These are phyloP conservation scores for Beauveria bassiana DNA, from an alignment of 2,329 filamentous ascomycete genomes.

Conservation along the genomic window DNA sequence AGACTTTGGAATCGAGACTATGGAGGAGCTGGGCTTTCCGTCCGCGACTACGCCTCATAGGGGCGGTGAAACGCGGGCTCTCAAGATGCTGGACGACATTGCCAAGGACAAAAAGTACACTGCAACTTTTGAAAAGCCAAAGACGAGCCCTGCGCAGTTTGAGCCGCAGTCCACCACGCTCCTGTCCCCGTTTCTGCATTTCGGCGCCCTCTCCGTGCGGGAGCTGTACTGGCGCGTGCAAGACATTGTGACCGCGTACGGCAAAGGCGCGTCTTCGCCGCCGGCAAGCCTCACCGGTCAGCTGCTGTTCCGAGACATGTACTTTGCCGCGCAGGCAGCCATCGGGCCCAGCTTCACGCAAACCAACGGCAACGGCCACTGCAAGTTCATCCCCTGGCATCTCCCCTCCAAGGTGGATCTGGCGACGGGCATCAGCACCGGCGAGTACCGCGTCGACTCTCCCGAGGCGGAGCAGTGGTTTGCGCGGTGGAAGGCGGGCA, in stretches of 20 bases:
- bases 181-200: constrained; percentile 66
- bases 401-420: constrained; percentile 52
- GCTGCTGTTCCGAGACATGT: constrained; percentile 74
- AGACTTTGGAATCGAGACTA: constrained; percentile 63
- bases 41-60: constrained; percentile 57
- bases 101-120: constrained; percentile 58
- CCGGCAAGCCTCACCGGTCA: constrained; percentile 67
- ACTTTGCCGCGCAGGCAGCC: constrained; percentile 67
- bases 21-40: constrained; percentile 62
- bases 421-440: constrained; percentile 41
- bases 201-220: constrained; percentile 62
- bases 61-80: constrained; percentile 61
- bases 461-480: constrained; percentile 57
- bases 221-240: constrained; percentile 67
- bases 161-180: constrained; percentile 66
- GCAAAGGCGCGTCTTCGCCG: constrained; percentile 48
- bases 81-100: constrained; percentile 50
- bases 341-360: constrained; percentile 58
- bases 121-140: constrained; percentile 68
- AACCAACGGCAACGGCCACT: constrained; percentile 56
- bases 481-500: constrained; percentile 58
- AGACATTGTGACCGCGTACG: constrained; percentile 51
- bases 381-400: constrained; percentile 74
- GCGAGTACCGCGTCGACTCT: constrained; percentile 56
- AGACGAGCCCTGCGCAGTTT: constrained; percentile 67